phyloP scores from a whole-genome alignment of 768 basidiomycete species.

The Rhizopogon vesiculosus region DNA sequence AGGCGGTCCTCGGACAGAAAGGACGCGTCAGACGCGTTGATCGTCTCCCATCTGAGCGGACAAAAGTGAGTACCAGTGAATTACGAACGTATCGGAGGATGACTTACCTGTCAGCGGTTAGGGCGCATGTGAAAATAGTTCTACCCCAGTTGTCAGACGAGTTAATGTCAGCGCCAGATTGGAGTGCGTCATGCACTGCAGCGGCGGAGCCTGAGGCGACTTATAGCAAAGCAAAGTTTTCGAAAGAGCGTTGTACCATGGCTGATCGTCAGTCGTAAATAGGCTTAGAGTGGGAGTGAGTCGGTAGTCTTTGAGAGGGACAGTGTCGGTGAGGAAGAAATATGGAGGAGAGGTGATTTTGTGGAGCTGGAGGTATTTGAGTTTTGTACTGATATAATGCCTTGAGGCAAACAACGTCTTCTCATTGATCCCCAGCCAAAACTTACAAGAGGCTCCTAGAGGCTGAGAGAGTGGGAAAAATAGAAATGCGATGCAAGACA shows the following conservation, averaged over 20 bases:
- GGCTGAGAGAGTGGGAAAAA: too few relatives aligned
- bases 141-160: conserved; percentile 55
- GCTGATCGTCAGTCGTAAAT: too few relatives aligned
- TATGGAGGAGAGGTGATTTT: conserved; percentile 1
- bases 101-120: conserved; percentile 67
- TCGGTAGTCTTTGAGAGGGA: conserved; percentile 17
- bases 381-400: conserved; percentile 15
- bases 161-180: conserved; percentile 65
- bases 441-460: too few relatives aligned
- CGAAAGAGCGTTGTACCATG: too few relatives aligned
- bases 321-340: neutral
- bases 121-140: conserved; percentile 61
- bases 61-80: conserved; percentile 3
- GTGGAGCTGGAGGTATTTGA: conserved; percentile 1
- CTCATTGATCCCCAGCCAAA: too few relatives aligned
- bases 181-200: conserved; percentile 49
- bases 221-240: too few relatives aligned
- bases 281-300: too few relatives aligned
- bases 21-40: conserved; percentile 66
- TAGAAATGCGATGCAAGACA: too few relatives aligned
- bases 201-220: conserved; percentile 57
- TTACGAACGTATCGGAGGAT: conserved; percentile 4
- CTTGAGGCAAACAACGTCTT: too few relatives aligned
- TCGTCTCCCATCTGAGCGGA: conserved; percentile 54
- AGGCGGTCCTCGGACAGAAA: too few relatives aligned